Conservation (phyloP, 805 yeast genomes). For the Candida koratica region DNA sequence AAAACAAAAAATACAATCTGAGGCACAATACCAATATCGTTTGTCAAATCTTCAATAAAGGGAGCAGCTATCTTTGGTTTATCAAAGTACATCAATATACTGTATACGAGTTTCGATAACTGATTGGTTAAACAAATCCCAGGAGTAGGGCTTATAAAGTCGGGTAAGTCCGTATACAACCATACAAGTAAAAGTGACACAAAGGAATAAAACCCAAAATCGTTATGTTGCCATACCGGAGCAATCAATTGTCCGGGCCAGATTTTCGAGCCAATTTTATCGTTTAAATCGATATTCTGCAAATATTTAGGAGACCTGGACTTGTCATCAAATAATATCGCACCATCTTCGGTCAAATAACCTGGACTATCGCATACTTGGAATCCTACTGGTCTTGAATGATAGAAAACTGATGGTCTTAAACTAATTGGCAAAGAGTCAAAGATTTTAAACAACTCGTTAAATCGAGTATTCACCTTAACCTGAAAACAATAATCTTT, state of each 20-base stretch:
- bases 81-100: conserved; percentile 31
- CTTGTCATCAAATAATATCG: conserved; percentile 61
- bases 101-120: conserved; percentile 25
- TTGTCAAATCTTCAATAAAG: conserved; percentile 47
- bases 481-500: conserved; percentile 87
- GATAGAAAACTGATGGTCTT: conserved; percentile 75
- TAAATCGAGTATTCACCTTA: conserved; percentile 54
- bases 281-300: conserved; percentile 42
- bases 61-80: conserved; percentile 41
- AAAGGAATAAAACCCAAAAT: conserved; percentile 39
- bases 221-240: conserved; percentile 62
- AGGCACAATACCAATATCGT: conserved; percentile 37
- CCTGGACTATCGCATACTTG: conserved; percentile 68
- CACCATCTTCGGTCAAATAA: conserved; percentile 77
- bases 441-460: conserved; percentile 59
- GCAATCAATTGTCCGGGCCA: conserved; percentile 90
- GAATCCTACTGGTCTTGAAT: conserved; percentile 61
- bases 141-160: conserved; percentile 84
- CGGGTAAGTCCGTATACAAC: conserved; percentile 94
- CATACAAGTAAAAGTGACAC: conserved; percentile 50
- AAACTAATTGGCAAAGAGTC: conserved; percentile 65
- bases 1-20: conserved; percentile 68
- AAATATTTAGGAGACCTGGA: conserved; percentile 46
- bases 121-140: conserved; percentile 76
- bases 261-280: conserved; percentile 52